A percentile compares a stretch with the other conserved stretches of the same genome.
Evolutionary conservation across 192 early-diverging fungal species (phyloP).

Genomic region (Geranomyces variabilis): DNA sequence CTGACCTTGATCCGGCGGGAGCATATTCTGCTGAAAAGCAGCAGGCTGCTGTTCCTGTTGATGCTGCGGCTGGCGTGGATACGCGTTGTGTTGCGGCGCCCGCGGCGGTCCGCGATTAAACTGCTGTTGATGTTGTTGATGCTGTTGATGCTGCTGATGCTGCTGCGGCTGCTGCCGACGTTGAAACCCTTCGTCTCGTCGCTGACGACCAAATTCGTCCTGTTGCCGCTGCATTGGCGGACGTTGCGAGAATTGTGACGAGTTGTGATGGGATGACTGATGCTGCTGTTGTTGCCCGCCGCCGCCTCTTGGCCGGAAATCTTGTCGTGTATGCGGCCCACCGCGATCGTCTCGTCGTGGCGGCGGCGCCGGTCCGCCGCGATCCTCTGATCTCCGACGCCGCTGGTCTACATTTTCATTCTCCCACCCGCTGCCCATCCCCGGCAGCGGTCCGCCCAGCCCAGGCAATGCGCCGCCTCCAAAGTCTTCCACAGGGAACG

Average conservation of each 20-base stretch:
- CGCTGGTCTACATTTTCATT: not conserved
- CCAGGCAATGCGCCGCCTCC: conserved; percentile 20
- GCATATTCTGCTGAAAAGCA: conserved; percentile 13
- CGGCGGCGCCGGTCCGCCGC: not conserved
- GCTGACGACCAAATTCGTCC: not conserved
- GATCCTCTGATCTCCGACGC: not conserved
- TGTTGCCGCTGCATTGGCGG: not conserved
- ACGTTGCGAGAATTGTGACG: not conserved
- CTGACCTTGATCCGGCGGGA: conserved; percentile 10
- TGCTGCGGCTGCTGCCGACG: not conserved
- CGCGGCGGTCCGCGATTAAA: not conserved
- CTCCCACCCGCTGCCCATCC: conserved; percentile 5
- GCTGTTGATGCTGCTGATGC: not conserved
- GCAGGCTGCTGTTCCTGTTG: conserved; percentile 12
- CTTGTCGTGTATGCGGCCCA: not conserved
- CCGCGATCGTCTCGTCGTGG: not conserved
- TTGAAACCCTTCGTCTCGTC: not conserved
- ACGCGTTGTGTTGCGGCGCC: not conserved
- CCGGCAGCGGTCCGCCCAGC: not conserved
- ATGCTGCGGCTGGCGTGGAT: conserved; percentile 12
- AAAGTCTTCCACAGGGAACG: not conserved
- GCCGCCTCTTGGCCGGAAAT: not conserved
- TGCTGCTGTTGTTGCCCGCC: not conserved
- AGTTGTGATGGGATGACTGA: not conserved
- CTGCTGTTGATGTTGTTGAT: conserved; percentile 10